These are phyloP conservation scores for Xylaria sp. DNA, from an alignment of 2,329 filamentous ascomycete species.

Conservation along the genomic window DNA sequence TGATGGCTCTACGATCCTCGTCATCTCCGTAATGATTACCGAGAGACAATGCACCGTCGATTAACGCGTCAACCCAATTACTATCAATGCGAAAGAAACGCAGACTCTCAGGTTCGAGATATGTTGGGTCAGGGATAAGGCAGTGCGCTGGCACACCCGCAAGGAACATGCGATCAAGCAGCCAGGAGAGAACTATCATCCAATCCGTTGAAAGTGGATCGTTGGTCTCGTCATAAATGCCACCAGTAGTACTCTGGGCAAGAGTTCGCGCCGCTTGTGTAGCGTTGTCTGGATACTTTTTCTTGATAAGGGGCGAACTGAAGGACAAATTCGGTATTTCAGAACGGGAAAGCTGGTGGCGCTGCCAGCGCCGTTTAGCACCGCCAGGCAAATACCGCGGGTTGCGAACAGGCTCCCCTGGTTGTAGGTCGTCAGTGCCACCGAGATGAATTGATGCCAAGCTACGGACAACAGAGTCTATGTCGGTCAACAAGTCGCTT, in stretches of 20 bases:
- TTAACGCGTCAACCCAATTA: slow-evolving; percentile 49
- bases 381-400: slow-evolving; percentile 11
- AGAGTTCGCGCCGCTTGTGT: slow-evolving; percentile 30
- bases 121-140: slow-evolving; percentile 52
- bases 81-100: slow-evolving; percentile 58
- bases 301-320: slow-evolving; percentile 13
- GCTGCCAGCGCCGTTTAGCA: slow-evolving; percentile 31
- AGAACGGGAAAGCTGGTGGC: slow-evolving; percentile 13
- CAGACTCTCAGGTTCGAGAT: slow-evolving; percentile 52
- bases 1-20: slow-evolving; percentile 11
- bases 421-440: neutral
- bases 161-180: slow-evolving; percentile 53
- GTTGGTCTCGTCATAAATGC: slow-evolving; percentile 50
- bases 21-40: slow-evolving; percentile 17
- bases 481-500: neutral
- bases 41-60: slow-evolving; percentile 15
- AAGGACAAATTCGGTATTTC: slow-evolving; percentile 25
- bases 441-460: slow-evolving; percentile 13
- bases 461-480: neutral
- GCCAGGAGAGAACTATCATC: slow-evolving; percentile 50
- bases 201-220: slow-evolving; percentile 50
- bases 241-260: slow-evolving; percentile 22
- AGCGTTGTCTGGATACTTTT: slow-evolving; percentile 13
- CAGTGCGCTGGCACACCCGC: slow-evolving; percentile 54
- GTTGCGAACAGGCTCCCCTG: slow-evolving; percentile 4